phyloP scores from a whole-genome alignment of 345 rosid genomes.

The Pistacia vera region DNA sequence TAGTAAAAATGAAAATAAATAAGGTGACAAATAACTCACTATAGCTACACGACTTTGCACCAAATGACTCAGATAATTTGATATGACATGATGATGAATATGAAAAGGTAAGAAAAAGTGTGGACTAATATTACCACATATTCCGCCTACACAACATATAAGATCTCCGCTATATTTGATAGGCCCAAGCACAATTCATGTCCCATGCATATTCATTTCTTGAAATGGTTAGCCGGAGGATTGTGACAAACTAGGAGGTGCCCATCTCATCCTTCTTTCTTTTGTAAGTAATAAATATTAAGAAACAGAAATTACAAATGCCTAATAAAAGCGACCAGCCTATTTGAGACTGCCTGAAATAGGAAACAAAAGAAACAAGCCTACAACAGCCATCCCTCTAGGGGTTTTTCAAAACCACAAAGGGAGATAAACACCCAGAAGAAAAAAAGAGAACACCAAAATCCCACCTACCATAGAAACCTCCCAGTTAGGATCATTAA shows the following conservation, averaged over 20 bases:
- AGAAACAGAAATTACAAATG: too few species aligned
- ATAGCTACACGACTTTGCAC: background rate
- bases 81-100: background rate
- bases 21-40: background rate
- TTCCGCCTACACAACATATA: constrained; percentile 14
- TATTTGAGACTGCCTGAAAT: too few species aligned
- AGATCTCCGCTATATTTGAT: background rate
- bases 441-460: too few species aligned
- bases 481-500: too few species aligned
- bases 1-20: background rate
- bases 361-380: too few species aligned
- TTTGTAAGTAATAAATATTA: too few species aligned
- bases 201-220: constrained; percentile 17
- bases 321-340: too few species aligned
- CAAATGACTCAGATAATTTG: constrained; percentile 6
- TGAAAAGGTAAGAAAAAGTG: background rate
- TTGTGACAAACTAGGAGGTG: constrained; percentile 43
- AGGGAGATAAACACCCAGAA: too few species aligned
- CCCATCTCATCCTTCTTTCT: too few species aligned
- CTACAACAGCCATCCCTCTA: too few species aligned
- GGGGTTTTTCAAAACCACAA: too few species aligned
- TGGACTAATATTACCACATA: constrained; percentile 4
- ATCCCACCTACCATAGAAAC: too few species aligned
- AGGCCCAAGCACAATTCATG: constrained; percentile 4
- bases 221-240: constrained; percentile 60